Base-by-base conservation (phyloP, 2,329 filamentous ascomycete species). In the Xylariaceae sp. region DNA sequence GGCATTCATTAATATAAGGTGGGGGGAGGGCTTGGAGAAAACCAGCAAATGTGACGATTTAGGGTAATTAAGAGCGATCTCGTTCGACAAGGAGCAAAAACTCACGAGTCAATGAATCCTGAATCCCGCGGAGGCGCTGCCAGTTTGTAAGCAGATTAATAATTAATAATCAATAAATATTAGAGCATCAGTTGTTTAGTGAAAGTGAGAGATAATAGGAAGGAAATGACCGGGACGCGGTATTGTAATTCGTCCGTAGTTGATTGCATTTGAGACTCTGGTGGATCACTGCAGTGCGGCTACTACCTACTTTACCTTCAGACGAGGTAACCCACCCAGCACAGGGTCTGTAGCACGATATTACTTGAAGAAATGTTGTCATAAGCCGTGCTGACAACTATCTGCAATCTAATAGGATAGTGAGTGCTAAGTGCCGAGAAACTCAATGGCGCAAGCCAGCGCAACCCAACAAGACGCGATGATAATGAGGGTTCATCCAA, bases 121-220 rank as follows among this genome's bases (percentile, higher is more conserved):
- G 18, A 18, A 20, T 40, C 32, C 21, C 33, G 45, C 37, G 20
- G 24, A 32, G 26, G 56, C 42, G 55, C 37, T 41, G 48, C 46
- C 50, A 53, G 26, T 59, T 59, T 29, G 53, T 59, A 47, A 59
- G 56, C 56, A 41, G 18, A 47, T 26, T n/a, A n/a, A n/a, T n/a
- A n/a, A n/a, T 56, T 51, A 53, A 53, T 56, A 56, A 53, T 58
- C 56, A 50, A 45, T 40, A 26, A 52, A 50, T 48, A 55, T 55
- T 55, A 52, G 43, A 55, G 52, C 52, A 55, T 55, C 48, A 52
- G 36, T 55, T 55, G 11, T n/a, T n/a, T n/a, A n/a, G 21, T 26
- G 21, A 40, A 13, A n/a, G 24, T 40, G 10, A 3, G 16, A 40
- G 35, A 21, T 27, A 8, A 29, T 4, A 20, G 32, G 20, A 5